These are phyloP conservation scores for Panus rudis DNA, from an alignment of 768 basidiomycete genomes.

Conservation along the genomic window DNA sequence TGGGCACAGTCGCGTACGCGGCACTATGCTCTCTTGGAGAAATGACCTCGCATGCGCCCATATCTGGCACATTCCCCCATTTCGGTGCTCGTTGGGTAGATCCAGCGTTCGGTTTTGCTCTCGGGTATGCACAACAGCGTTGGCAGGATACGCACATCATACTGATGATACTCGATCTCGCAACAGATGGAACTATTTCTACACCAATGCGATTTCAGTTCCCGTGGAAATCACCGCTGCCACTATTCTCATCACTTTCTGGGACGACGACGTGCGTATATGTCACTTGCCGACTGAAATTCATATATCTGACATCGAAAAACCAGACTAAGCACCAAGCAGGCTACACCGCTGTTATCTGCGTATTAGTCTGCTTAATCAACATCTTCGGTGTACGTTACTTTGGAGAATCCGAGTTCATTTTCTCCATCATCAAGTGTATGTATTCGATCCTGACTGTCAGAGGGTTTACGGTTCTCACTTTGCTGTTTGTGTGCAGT, in stretches of 20 bases:
- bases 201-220: slow-evolving; percentile 46
- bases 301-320: too few relatives aligned
- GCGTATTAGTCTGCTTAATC: slow-evolving; percentile 49
- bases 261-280: slow-evolving; percentile 51
- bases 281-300: too few relatives aligned
- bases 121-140: slow-evolving; percentile 13
- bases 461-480: too few relatives aligned
- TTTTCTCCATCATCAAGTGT: slow-evolving; percentile 63
- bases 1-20: slow-evolving; percentile 63
- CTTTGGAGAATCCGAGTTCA: slow-evolving; percentile 70
- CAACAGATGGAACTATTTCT: slow-evolving; percentile 29
- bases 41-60: slow-evolving; percentile 75
- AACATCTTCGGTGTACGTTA: slow-evolving; percentile 69
- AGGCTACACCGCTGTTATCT: slow-evolving; percentile 54
- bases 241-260: slow-evolving; percentile 62
- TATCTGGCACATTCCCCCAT: slow-evolving; percentile 74
- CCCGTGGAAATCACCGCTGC: slow-evolving; percentile 76
- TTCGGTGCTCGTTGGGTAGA: slow-evolving; percentile 40
- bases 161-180: not conserved
- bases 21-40: slow-evolving; percentile 65
- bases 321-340: slow-evolving; percentile 40
- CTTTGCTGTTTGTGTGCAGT: slow-evolving; percentile 28
- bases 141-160: not conserved
- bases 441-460: slow-evolving; percentile 17
- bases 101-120: slow-evolving; percentile 29